phyloP scores from a whole-genome alignment of 2,329 filamentous ascomycete species.

The Alternaria brassicicola region DNA sequence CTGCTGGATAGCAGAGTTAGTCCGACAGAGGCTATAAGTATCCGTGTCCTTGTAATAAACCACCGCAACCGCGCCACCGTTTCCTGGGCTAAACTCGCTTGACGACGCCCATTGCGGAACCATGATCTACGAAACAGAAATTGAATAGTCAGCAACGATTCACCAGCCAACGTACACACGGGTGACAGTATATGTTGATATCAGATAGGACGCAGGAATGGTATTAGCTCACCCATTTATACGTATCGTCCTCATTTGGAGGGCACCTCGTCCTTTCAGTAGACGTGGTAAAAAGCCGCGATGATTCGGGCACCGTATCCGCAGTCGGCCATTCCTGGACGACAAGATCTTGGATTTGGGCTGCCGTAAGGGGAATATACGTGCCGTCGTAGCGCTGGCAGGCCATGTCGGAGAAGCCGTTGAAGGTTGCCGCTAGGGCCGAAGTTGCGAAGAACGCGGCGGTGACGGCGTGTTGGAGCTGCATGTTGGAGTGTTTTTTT shows the following conservation, averaged over 20 bases:
- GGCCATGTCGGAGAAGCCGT: neutral
- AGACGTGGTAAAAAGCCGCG: neutral
- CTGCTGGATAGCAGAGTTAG: neutral
- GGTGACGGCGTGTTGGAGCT: neutral
- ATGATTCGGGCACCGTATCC: neutral
- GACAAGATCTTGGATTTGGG: neutral
- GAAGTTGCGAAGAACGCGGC: neutral
- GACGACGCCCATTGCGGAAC: neutral
- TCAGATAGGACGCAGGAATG: neutral
- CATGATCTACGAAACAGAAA: neutral
- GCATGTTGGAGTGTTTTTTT: neutral
- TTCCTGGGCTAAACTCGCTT: neutral
- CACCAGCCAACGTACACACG: neutral
- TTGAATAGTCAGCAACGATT: neutral
- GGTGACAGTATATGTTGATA: neutral
- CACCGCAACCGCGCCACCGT: neutral
- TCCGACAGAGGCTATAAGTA: conserved; percentile 4
- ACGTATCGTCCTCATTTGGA: neutral
- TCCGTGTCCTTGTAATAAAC: conserved; percentile 12
- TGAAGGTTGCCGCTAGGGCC: neutral
- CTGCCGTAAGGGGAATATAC: neutral
- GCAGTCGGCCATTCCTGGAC: neutral
- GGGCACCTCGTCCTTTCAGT: neutral
- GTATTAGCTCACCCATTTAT: neutral
- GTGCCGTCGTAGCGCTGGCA: neutral